Evolutionary conservation across 139 green algal genomes (phyloP), one percentile per base, ranked within the genome.

Genomic region (Micractinium sp.): DNA sequence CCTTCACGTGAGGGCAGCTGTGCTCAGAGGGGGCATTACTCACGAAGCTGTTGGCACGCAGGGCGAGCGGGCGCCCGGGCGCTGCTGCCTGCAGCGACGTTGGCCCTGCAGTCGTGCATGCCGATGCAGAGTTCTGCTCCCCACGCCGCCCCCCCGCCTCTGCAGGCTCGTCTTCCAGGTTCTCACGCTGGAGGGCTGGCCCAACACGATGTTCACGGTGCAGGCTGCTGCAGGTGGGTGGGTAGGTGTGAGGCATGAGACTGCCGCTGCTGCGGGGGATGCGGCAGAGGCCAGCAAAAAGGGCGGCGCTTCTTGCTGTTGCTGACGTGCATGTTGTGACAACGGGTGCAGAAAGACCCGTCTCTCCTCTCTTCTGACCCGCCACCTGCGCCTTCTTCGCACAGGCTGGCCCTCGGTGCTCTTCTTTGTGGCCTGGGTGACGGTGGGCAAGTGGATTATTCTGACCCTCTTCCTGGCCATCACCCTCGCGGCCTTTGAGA

Each of bases 401-500:
- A 23, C 61, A 61, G 82, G 82, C 74, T 90, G 81, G 87, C 92
- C 90, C 29, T 89, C 92, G 25, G 90, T 89, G n/a, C 53, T 93
- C 2, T 97, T 93, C 89, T 96, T 95, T 76, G 67, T 97, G 13
- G 53, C 91, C 14, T 97, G 95, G 95, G 92, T 97, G 18, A 85
- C 97, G 27, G 89, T 97, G 60, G 95, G 95, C 88, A 96, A 95
- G 73, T 97, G 94, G 90, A 94, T 95, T 33, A 90, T 97, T 47
- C 92, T 97, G 16, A 69, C 47, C 38, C 80, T 85, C 4, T 85
- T 85, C 53, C 80, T 85, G 47, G 53, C 80, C 53, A 71, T 85
- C 53, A 85, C 80, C 16, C 53, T 85, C 47, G 16, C 47, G 0
- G 77, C 77, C 4, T 82, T 82, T 82, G 77, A 82, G 77, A 27